Evolutionary conservation across 1,284 basidiomycete species (phyloP), one percentile per base, ranked within the genome.

Genomic region (Pascua sp.): DNA sequence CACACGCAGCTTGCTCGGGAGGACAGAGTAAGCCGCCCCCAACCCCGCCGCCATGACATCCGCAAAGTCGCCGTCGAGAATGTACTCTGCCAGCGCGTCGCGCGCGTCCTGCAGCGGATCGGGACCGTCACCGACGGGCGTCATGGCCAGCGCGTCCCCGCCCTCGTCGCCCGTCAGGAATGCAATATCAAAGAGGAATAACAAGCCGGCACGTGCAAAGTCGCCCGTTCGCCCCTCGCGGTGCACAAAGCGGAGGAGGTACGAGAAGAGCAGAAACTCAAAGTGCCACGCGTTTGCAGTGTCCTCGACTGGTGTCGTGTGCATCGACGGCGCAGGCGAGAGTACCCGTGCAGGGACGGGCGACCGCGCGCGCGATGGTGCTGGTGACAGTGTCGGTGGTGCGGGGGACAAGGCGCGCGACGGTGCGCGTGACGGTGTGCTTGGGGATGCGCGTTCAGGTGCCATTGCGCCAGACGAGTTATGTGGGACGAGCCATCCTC

Each of bases 11-110:
- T 95, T 97, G 15, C 86, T 86, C 0, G 95, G 94, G 15, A 98
- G 80, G 16, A 62, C 47, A 1, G 93, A 96, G 71, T 95, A 98
- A 1, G 95, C 89, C 0, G 95, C 95, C 1, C 92, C 90, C 11
- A 98, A 77, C 13, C 94, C 92, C 7, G 95, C 96, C 5, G 89
- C 92, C 48, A 98, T 84, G 2, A 98, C 94, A 60, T 98, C 93
- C 15, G 92, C 90, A 75, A 97, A 96, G 77, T 97, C 94, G 9
- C 93, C 92, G 68, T 96, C 90, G 15, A 96, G 83, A 50, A 98
- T 90, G 71, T 93, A 97, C 70, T 93, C 90, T 32, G 88, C 90
- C 46, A 93, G 80, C n/a, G 87, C 90, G 53, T 90, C 80, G 11
- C 87, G 86, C 5, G 90, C 89, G 67, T 92, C 89, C 37, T 84